Percentiles rank a stretch among this genome's conserved stretches.
These are phyloP conservation scores for Backusella sp. DNA, from an alignment of 192 early-diverging fungal species.

Conservation along the genomic window DNA sequence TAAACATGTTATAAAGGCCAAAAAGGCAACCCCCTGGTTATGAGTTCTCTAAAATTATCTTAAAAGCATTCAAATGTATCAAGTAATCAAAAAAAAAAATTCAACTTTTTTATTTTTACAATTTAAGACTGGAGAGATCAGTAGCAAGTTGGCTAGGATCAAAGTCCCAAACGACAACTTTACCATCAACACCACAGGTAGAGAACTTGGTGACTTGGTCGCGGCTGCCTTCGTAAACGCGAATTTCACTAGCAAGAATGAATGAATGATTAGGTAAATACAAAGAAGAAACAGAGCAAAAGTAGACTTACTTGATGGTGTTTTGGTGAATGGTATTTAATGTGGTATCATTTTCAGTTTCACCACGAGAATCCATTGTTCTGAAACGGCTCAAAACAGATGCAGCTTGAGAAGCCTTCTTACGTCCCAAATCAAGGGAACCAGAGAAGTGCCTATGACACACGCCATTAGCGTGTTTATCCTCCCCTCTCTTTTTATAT, in stretches of 20 bases:
- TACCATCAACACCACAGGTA: slow-evolving; percentile 82
- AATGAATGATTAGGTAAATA: not conserved
- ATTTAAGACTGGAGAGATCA: slow-evolving; percentile 28
- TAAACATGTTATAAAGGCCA: too few relatives aligned
- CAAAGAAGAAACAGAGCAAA: not conserved
- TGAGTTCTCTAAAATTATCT: too few relatives aligned
- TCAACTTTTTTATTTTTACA: not conserved
- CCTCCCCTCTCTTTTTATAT: not conserved
- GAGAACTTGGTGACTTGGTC: slow-evolving; percentile 68
- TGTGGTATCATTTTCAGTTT: slow-evolving; percentile 66
- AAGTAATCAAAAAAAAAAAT: too few relatives aligned
- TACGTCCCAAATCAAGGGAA: slow-evolving; percentile 80
- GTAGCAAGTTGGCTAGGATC: slow-evolving; percentile 32
- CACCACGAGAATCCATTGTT: slow-evolving; percentile 87
- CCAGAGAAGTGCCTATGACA: slow-evolving; percentile 48
- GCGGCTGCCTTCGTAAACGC: slow-evolving; percentile 49
- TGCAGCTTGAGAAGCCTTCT: slow-evolving; percentile 56
- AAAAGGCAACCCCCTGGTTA: too few relatives aligned
- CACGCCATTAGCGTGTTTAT: not conserved
- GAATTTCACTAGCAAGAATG: slow-evolving; percentile 34
- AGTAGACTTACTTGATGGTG: slow-evolving; percentile 77
- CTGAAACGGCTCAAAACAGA: slow-evolving; percentile 86
- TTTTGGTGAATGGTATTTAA: slow-evolving; percentile 92
- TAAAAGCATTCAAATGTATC: too few relatives aligned
- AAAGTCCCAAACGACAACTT: slow-evolving; percentile 77